A percentile compares a stretch with the other conserved stretches of the same genome.
phyloP scores from a whole-genome alignment of 192 early-diverging fungal species.

The Gonapodya sp. region DNA sequence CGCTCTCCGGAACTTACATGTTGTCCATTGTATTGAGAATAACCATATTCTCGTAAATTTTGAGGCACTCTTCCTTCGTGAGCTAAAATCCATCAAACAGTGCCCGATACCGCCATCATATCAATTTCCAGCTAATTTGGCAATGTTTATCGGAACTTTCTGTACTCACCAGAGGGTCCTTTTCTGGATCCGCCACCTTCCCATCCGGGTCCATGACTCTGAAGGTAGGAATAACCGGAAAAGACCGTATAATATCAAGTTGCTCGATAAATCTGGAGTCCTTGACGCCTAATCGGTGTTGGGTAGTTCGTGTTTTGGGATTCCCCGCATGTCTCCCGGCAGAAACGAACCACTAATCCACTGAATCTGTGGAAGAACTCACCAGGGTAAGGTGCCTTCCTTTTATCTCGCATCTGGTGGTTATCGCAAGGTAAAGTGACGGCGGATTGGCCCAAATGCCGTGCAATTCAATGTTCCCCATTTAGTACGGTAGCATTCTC shows the following conservation, averaged over 20 bases:
- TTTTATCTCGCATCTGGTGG: background rate
- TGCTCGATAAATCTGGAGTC: slow-evolving; percentile 34
- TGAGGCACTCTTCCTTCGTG: slow-evolving; percentile 57
- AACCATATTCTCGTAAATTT: slow-evolving; percentile 88
- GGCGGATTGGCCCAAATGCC: no score
- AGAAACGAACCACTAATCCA: no score
- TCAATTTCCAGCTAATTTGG: background rate
- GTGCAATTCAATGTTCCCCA: no score
- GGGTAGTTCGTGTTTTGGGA: background rate
- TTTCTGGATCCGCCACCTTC: slow-evolving; percentile 51
- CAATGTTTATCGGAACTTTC: background rate
- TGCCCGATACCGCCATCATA: no score
- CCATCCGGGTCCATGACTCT: slow-evolving; percentile 88
- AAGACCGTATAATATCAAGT: slow-evolving; percentile 29
- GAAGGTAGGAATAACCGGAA: slow-evolving; percentile 71
- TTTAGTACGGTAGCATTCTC: no score
- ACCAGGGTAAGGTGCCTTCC: background rate
- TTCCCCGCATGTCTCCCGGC: background rate
- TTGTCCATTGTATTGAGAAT: slow-evolving; percentile 84
- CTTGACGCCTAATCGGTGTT: background rate
- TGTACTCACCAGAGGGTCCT: slow-evolving; percentile 53
- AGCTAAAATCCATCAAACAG: slow-evolving; percentile 42
- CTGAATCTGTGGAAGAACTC: background rate
- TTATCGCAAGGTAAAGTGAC: no score
- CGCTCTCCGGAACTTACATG: slow-evolving; percentile 28